phyloP scores from a whole-genome alignment of 202 grass and related monocot species.

The Bolboschoenoplectus hybrid region DNA sequence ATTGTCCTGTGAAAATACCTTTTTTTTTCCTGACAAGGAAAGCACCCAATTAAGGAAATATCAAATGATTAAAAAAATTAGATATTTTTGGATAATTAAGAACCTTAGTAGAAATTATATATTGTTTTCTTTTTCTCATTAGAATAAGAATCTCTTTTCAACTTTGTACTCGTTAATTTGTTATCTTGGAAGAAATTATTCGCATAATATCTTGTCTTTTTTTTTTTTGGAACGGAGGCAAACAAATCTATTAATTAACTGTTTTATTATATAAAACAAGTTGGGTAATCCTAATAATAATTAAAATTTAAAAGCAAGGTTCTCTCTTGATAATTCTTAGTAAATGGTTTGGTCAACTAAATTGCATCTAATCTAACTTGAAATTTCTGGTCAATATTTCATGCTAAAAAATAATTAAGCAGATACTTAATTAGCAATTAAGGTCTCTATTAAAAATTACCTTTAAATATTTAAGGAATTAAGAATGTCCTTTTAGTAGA shows the following conservation, averaged over 20 bases:
- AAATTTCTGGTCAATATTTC: neutral
- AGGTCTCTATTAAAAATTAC: neutral
- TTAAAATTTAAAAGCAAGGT: neutral
- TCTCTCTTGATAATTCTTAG: neutral
- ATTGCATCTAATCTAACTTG: constrained; percentile 14
- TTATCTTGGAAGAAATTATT: constrained; percentile 29
- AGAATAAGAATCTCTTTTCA: constrained; percentile 13
- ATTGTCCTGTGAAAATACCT: neutral
- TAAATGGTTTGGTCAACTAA: neutral
- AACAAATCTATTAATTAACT: constrained; percentile 32
- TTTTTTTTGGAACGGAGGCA: constrained; percentile 32
- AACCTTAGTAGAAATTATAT: constrained; percentile 17
- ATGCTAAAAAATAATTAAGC: neutral
- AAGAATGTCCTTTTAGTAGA: constrained; percentile 4
- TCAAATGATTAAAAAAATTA: neutral
- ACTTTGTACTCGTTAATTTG: neutral
- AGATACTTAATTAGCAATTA: constrained; percentile 14
- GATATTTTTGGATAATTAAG: constrained; percentile 20
- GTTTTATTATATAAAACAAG: constrained; percentile 32
- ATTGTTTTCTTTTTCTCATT: constrained; percentile 5
- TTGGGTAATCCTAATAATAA: neutral
- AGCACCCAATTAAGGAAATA: neutral
- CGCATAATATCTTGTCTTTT: constrained; percentile 42
- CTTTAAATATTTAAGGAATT: neutral
- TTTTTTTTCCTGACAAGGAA: constrained; percentile 3